Conservation (phyloP, 176 grass and related monocot genomes). For the Carex pumila region DNA sequence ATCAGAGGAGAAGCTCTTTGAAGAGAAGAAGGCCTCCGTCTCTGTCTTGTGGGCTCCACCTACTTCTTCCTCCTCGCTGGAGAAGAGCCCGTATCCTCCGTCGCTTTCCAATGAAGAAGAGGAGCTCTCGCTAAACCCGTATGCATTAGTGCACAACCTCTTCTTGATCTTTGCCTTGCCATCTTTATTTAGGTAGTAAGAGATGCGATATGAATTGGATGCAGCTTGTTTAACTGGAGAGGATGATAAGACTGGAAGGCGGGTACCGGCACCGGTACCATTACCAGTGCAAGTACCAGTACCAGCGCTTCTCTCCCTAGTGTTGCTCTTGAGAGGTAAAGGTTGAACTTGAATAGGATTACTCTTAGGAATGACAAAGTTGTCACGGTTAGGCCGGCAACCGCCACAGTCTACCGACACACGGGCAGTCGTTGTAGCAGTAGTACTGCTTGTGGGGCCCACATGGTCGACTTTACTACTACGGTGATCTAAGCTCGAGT, state of each 20-base stretch:
- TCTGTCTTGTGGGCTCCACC: constrained; percentile 26
- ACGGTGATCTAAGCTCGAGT: not conserved
- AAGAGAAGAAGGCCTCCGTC: constrained; percentile 73
- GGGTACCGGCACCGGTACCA: not conserved
- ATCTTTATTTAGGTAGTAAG: not conserved
- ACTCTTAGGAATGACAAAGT: not conserved
- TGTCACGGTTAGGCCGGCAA: constrained; percentile 17
- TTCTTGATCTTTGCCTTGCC: constrained; percentile 27
- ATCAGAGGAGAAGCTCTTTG: constrained; percentile 88
- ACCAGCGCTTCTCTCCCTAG: constrained; percentile 19
- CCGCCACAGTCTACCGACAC: constrained; percentile 22
- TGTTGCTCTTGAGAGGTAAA: not conserved
- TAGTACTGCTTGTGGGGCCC: not conserved
- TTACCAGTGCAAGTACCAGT: not conserved
- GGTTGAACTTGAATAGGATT: not conserved
- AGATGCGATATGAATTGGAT: constrained; percentile 7
- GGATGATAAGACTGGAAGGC: constrained; percentile 45
- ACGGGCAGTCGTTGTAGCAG: not conserved
- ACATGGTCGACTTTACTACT: not conserved
- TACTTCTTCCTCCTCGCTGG: constrained; percentile 46
- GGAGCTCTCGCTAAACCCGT: constrained; percentile 75
- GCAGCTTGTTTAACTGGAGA: constrained; percentile 21
- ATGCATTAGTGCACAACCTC: constrained; percentile 43
- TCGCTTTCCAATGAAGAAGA: constrained; percentile 29
- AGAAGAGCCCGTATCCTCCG: constrained; percentile 42